Base-by-base conservation (phyloP, 805 yeast species). In the Tetrapisispora fleetii region DNA sequence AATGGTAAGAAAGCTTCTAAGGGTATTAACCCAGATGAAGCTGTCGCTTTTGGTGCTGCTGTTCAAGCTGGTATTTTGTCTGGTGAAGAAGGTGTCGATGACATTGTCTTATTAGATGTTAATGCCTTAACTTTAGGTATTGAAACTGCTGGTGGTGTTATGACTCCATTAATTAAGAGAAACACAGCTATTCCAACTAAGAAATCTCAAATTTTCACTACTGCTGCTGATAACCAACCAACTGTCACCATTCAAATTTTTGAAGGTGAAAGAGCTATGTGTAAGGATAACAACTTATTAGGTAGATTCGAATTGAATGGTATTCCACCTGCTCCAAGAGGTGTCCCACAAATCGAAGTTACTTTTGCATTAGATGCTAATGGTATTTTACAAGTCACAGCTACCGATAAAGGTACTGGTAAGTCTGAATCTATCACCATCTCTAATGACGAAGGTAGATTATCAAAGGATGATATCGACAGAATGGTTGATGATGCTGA, bases 31-130 rank as follows among this genome's bases (percentile, higher is more conserved):
- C 98, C 99, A 55, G 99, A 91, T 75, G 99, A 91, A 78, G 99
- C 99, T 68, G 98, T 91, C 65, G 99, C 98, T 40, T 91, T 83
- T 63, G 99, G 99, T 80, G 98, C 98, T 53, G 97, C 99, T 55
- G 97, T 91, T 55, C 99, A 91, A 77, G 98, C 96, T 50, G 98
- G 98, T 76, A 95, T 91, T 59, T 76, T 91, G 57, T 81, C 95
- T 49, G 98, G 98, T 71, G 96, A 90, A 72, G 89, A 84, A 63
- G 93, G 95, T 69, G 93, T 82, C 54, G 95, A 85, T 62, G 93
- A 85, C 66, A 82, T 85, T 60, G 91, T 91, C 55, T 76, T 89
- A 64, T 78, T 90, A 64, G 97, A 89, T 73, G 96, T 89, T 54
- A 87, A 90, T 62, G 95, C 97, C 62, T 80, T 89, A 67, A 89